These are phyloP conservation scores for Clitocybe nebularis DNA, from an alignment of 1,284 basidiomycete genomes.

Conservation along the genomic window DNA sequence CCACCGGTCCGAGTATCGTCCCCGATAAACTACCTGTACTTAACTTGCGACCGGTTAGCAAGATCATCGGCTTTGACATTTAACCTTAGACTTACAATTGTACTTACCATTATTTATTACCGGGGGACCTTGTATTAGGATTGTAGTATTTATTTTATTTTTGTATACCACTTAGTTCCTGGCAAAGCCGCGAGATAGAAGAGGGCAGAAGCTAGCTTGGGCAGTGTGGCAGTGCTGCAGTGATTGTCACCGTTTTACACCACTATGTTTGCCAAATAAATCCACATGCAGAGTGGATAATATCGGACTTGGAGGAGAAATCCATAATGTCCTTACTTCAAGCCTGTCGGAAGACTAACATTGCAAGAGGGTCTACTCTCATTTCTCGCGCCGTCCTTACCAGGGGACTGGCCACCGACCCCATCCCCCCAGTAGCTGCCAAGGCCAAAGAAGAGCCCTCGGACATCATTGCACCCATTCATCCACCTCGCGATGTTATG, in stretches of 20 bases:
- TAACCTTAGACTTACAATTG: slow-evolving; percentile 8
- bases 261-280: slow-evolving; percentile 1
- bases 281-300: slow-evolving; percentile 2
- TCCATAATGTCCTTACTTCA: slow-evolving; percentile 36
- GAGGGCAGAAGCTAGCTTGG: too few species aligned
- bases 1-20: slow-evolving; percentile 27
- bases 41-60: slow-evolving; percentile 54
- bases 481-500: slow-evolving; percentile 53
- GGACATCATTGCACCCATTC: slow-evolving; percentile 31
- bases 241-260: too few species aligned
- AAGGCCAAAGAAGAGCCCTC: slow-evolving; percentile 22
- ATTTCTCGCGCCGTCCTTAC: slow-evolving; percentile 12
- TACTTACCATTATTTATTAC: background rate
- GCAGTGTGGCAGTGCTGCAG: too few species aligned
- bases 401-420: slow-evolving; percentile 23
- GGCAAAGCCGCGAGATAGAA: too few species aligned
- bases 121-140: background rate
- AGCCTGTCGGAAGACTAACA: slow-evolving; percentile 22
- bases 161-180: too few species aligned
- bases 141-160: background rate
- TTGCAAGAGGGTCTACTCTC: slow-evolving; percentile 17
- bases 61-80: slow-evolving; percentile 55
- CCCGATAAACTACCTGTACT: slow-evolving; percentile 48
- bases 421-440: slow-evolving; percentile 16
- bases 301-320: too few species aligned